Evolutionary conservation across 148 eudicot genomes (phyloP).

Genomic region (Amaranthus hypochondriacus): DNA sequence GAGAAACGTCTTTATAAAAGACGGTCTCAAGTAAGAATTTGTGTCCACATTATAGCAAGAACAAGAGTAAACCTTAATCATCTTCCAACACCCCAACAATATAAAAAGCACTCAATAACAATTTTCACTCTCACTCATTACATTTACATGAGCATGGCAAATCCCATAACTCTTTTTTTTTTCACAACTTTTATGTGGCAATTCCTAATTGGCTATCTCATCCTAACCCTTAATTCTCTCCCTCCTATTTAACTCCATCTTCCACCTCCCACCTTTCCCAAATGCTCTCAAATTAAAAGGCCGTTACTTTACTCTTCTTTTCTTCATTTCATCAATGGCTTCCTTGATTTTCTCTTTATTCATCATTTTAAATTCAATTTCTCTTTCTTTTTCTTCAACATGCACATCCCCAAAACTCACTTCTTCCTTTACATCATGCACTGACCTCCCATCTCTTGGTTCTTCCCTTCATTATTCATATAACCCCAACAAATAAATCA

Average conservation of each 20-base stretch:
- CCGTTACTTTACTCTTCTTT: not conserved
- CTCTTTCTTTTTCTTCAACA: slow-evolving; percentile 37
- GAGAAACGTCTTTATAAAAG: too few relatives aligned
- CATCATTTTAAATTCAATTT: slow-evolving; percentile 8
- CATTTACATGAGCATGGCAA: slow-evolving; percentile 6
- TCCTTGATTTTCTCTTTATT: slow-evolving; percentile 9
- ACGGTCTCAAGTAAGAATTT: too few relatives aligned
- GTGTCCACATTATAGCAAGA: too few relatives aligned
- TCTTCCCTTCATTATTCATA: slow-evolving; percentile 67
- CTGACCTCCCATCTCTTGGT: slow-evolving; percentile 34
- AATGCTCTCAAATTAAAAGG: not conserved
- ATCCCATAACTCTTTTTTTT: not conserved
- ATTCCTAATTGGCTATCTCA: not conserved
- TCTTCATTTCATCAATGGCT: slow-evolving; percentile 26
- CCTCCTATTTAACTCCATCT: slow-evolving; percentile 6
- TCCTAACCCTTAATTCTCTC: slow-evolving; percentile 1
- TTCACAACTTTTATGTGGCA: not conserved
- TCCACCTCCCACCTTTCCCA: not conserved
- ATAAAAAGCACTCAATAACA: too few relatives aligned
- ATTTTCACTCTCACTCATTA: not conserved
- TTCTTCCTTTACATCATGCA: slow-evolving; percentile 40
- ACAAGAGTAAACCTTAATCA: too few relatives aligned
- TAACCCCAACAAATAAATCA: slow-evolving; percentile 30
- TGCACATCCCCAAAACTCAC: slow-evolving; percentile 51
- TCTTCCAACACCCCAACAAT: too few relatives aligned